phyloP scores from a whole-genome alignment of 805 yeast genomes.

The Lachancea nothofagi region DNA sequence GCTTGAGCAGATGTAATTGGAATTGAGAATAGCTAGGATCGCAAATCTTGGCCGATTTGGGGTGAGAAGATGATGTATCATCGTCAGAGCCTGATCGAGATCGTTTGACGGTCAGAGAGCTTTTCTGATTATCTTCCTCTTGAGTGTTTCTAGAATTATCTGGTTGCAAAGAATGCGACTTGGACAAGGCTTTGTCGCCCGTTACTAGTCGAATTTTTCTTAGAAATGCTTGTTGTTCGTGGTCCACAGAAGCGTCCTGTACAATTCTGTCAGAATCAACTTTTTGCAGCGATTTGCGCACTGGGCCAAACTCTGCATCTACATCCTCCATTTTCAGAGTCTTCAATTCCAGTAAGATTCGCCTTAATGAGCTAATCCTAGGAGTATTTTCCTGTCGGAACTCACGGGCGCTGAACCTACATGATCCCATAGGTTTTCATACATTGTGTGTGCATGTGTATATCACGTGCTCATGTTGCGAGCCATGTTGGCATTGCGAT shows the following conservation, averaged over 20 bases:
- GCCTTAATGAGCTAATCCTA: too few relatives aligned
- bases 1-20: slow-evolving; percentile 20
- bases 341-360: too few relatives aligned
- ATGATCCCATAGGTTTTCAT: too few relatives aligned
- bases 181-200: not conserved
- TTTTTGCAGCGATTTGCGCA: slow-evolving; percentile 22
- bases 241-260: slow-evolving; percentile 22
- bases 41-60: not conserved
- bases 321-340: slow-evolving; percentile 13
- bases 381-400: too few relatives aligned
- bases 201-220: slow-evolving; percentile 12
- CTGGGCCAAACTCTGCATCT: slow-evolving; percentile 27
- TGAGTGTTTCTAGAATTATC: not conserved
- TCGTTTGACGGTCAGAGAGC: not conserved
- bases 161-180: not conserved
- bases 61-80: not conserved
- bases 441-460: too few relatives aligned
- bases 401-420: too few relatives aligned
- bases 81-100: not conserved
- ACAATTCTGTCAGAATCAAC: slow-evolving; percentile 22
- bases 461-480: too few relatives aligned
- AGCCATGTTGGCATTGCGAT: too few relatives aligned
- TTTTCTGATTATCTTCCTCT: not conserved
- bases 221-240: slow-evolving; percentile 15
- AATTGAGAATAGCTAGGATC: slow-evolving; percentile 11